Evolutionary conservation across 257 asterid genomes (phyloP).

Genomic region (Solanum ossicruentum): DNA sequence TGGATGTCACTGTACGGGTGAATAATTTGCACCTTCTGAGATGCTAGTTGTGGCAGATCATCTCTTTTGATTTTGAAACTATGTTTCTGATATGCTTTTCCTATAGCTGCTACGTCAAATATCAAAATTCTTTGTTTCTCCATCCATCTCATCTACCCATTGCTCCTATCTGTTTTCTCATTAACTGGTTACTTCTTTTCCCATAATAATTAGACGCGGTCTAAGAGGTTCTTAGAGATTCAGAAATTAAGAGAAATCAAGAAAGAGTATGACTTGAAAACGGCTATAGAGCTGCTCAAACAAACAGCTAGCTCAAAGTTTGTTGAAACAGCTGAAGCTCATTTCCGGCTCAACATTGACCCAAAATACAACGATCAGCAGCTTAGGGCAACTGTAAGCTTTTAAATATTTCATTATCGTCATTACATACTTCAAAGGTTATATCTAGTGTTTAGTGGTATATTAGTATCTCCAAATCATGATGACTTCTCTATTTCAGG

Average conservation of each 20-base stretch:
- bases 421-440: background rate
- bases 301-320: conserved; percentile 66
- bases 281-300: conserved; percentile 72
- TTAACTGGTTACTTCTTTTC: background rate
- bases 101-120: background rate
- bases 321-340: conserved; percentile 86
- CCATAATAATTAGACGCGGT: conserved; percentile 53
- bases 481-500: conserved; percentile 33
- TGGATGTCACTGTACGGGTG: background rate
- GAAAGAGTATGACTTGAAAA: conserved; percentile 71
- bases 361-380: conserved; percentile 97
- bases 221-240: conserved; percentile 93
- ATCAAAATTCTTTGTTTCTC: background rate
- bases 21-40: background rate
- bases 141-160: background rate
- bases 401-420: background rate
- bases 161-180: background rate
- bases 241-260: conserved; percentile 74
- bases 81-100: background rate
- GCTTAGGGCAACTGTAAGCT: conserved; percentile 89
- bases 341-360: conserved; percentile 95
- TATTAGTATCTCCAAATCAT: background rate
- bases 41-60: background rate
- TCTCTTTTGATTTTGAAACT: background rate
- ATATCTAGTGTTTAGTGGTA: background rate